Base-by-base conservation (phyloP, 176 grass and related monocot genomes). In the Avena atlantica region DNA sequence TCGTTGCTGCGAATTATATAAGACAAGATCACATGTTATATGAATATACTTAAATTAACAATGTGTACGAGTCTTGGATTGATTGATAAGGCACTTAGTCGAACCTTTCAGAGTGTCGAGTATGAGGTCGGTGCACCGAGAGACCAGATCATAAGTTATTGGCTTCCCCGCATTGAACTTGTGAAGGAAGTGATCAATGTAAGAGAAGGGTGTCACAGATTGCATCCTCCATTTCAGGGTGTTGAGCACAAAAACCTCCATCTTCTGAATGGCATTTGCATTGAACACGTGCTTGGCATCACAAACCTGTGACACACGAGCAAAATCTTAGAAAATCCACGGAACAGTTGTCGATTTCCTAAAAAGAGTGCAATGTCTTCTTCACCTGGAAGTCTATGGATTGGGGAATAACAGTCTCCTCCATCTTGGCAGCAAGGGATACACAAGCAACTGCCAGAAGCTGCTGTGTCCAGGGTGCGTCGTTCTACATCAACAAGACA, bases 361-460 rank as follows among this genome's bases (percentile, higher is more conserved):
- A 23, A 15, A 53, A 67, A 16, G 36, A 16, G 9, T 60, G 24
- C 9, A 24, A 42, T 84, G 15, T 74, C 3, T 74, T 67, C n/a
- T 86, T 84, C 70, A 95, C 93, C 81, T 95, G 91, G 45, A 95
- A 81, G 11, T 98, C 90, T 56, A 77, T 40, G 29, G 45, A 86
- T 21, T 42, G 57, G 63, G 90, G 91, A 89, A 91, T 81, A 27
- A 48, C 13, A 4, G 82, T 91, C 80, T 95, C 96, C 71, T 95
- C 93, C 96, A 98, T 98, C 90, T 98, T 98, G 56, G 88, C 88
- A 78, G 96, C 93, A 71, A 98, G 83, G 73, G 90, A 94, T 56
- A 98, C 60, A 78, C 96, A 98, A 57, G 91, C 93, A 69, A 98
- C 82, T 21, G 93, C 67, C 53, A 98, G 72, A 19, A 93, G 81